Evolutionary conservation across 2,329 filamentous ascomycete species (phyloP).

Genomic region (Cercospora beticola): DNA sequence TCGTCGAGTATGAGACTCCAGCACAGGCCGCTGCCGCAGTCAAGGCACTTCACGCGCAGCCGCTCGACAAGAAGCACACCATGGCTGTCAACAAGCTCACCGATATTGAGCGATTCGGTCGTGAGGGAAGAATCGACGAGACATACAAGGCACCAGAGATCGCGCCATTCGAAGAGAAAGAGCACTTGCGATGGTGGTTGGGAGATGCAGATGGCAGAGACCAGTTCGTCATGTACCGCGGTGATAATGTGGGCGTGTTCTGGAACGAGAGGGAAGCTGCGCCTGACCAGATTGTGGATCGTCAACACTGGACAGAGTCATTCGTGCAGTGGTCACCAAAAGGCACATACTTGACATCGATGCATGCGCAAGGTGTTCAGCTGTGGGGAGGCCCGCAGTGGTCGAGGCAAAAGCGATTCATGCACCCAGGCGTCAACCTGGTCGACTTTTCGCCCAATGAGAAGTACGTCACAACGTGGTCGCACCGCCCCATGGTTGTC

Average conservation of each 20-base stretch:
- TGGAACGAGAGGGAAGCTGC: constrained; percentile 97
- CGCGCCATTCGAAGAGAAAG: constrained; percentile 83
- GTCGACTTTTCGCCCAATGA: constrained; percentile 93
- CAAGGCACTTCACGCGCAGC: constrained; percentile 79
- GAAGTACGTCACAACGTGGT: constrained; percentile 95
- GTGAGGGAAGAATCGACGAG: constrained; percentile 90
- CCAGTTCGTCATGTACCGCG: constrained; percentile 92
- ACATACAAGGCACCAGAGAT: constrained; percentile 81
- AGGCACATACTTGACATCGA: constrained; percentile 89
- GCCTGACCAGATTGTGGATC: constrained; percentile 85
- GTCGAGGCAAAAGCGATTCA: constrained; percentile 87
- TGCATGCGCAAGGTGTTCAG: constrained; percentile 94
- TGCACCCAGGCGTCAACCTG: constrained; percentile 92
- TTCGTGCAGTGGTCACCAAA: constrained; percentile 98
- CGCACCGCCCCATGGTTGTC: constrained; percentile 86
- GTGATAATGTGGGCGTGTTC: constrained; percentile 88
- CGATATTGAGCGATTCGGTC: constrained; percentile 93
- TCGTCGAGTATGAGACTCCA: constrained; percentile 91
- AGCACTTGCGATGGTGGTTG: constrained; percentile 92
- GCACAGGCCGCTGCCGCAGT: constrained; percentile 87
- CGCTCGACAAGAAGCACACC: constrained; percentile 95
- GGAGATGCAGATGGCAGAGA: constrained; percentile 86
- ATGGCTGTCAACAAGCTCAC: constrained; percentile 97
- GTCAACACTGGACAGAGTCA: constrained; percentile 94
- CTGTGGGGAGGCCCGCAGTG: constrained; percentile 92